A percentile compares a stretch with the other conserved stretches of the same genome.
phyloP scores from a whole-genome alignment of 106 monocot species.

The Allium cepa region DNA sequence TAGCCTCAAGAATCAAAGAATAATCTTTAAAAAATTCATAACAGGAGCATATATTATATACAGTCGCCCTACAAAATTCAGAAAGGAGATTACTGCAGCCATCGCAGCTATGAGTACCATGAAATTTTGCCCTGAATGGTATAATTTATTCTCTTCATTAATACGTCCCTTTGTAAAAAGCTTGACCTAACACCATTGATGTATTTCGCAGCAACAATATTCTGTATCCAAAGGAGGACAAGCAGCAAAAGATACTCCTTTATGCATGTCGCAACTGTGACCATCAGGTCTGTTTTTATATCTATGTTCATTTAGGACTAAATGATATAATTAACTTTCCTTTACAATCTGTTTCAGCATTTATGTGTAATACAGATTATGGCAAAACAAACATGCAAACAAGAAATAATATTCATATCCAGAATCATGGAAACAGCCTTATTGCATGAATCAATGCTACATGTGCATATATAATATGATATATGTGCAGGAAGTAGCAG shows the following conservation, averaged over 20 bases:
- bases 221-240: constrained; percentile 54
- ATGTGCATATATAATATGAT: not conserved
- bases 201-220: constrained; percentile 41
- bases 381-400: not conserved
- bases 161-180: not conserved
- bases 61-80: too few relatives aligned
- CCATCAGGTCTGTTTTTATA: constrained; percentile 26
- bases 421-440: not conserved
- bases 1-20: not conserved
- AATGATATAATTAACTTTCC: not conserved
- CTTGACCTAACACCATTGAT: too few relatives aligned
- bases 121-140: constrained; percentile 49
- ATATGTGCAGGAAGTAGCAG: constrained; percentile 26
- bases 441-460: not conserved
- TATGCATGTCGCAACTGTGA: constrained; percentile 59
- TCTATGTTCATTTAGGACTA: not conserved
- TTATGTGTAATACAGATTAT: not conserved
- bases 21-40: not conserved
- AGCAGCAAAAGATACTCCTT: constrained; percentile 27
- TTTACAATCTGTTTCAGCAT: not conserved
- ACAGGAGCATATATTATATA: too few relatives aligned
- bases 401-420: not conserved
- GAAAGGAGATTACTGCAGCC: too few relatives aligned
- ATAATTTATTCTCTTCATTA: not conserved
- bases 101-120: constrained; percentile 23